Conservation (phyloP, 257 asterid species). For the Nicotiana attenuata region DNA sequence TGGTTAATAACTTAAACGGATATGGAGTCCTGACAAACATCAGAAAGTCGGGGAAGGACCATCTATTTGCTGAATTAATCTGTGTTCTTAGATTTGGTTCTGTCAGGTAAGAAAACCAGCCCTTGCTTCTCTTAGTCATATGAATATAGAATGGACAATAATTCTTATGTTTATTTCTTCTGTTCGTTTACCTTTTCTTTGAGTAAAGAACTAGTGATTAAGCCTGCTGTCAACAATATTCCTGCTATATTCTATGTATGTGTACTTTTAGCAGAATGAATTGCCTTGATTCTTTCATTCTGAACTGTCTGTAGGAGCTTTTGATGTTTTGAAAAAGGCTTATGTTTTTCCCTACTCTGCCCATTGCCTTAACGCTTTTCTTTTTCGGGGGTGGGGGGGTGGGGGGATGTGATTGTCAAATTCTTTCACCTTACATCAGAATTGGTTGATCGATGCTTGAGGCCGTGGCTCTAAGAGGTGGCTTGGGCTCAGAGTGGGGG, state of each 20-base stretch:
- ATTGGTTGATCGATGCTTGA: background rate
- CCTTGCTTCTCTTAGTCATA: background rate
- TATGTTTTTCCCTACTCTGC: background rate
- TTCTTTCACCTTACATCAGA: background rate
- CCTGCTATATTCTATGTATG: background rate
- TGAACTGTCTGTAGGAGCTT: background rate
- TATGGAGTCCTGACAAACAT: slow-evolving; percentile 56
- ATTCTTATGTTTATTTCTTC: background rate
- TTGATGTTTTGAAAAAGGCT: background rate
- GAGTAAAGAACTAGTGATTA: background rate
- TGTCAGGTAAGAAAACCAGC: slow-evolving; percentile 46
- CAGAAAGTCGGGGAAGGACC: slow-evolving; percentile 88
- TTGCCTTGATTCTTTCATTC: background rate
- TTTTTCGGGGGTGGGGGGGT: no score
- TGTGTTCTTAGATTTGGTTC: slow-evolving; percentile 68
- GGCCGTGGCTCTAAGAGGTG: background rate
- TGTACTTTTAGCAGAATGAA: background rate
- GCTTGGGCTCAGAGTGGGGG: background rate
- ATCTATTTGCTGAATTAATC: slow-evolving; percentile 67
- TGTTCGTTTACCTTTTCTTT: background rate
- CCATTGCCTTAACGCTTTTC: background rate
- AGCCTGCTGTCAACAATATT: background rate
- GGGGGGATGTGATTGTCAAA: background rate
- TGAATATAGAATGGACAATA: background rate
- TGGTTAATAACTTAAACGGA: slow-evolving; percentile 50